Percentiles rank a stretch among this genome's conserved stretches.
These are phyloP conservation scores for Carex parvula DNA, from an alignment of 176 grass and related monocot species.

Conservation along the genomic window DNA sequence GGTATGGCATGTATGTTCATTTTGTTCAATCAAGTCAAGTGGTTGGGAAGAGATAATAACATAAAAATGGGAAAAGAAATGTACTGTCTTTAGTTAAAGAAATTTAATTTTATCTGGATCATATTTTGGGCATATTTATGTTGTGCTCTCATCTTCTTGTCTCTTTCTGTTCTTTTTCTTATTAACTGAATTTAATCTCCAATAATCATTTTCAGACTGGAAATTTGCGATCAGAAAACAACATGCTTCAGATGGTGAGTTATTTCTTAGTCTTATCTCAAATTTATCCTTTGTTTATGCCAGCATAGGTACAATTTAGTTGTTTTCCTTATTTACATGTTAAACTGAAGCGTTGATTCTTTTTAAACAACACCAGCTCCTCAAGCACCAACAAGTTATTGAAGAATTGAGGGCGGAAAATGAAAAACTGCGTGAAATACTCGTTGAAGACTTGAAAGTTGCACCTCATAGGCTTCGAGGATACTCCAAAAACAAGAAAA, in stretches of 20 bases:
- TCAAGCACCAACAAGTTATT: constrained; percentile 71
- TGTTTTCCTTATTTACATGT: not conserved
- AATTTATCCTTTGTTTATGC: not conserved
- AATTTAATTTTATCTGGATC: not conserved
- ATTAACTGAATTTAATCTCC: not conserved
- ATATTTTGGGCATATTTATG: not conserved
- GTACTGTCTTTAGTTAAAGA: not conserved
- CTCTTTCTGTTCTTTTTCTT: not conserved
- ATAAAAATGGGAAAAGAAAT: too few relatives aligned
- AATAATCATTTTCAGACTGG: constrained; percentile 40
- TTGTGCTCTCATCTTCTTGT: not conserved
- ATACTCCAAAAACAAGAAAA: constrained; percentile 31
- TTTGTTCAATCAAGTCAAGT: not conserved
- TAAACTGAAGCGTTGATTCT: not conserved
- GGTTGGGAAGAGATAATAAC: too few relatives aligned
- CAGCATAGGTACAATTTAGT: not conserved
- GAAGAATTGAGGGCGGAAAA: constrained; percentile 73
- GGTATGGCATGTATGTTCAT: not conserved
- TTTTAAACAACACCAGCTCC: constrained; percentile 42
- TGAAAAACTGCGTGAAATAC: constrained; percentile 59
- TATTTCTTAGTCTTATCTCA: not conserved
- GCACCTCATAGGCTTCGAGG: constrained; percentile 47
- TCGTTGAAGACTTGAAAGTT: constrained; percentile 72
- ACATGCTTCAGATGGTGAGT: constrained; percentile 74
- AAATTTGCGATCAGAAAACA: constrained; percentile 46